phyloP scores from a whole-genome alignment of 768 basidiomycete species.

The Podaxis sp. region DNA sequence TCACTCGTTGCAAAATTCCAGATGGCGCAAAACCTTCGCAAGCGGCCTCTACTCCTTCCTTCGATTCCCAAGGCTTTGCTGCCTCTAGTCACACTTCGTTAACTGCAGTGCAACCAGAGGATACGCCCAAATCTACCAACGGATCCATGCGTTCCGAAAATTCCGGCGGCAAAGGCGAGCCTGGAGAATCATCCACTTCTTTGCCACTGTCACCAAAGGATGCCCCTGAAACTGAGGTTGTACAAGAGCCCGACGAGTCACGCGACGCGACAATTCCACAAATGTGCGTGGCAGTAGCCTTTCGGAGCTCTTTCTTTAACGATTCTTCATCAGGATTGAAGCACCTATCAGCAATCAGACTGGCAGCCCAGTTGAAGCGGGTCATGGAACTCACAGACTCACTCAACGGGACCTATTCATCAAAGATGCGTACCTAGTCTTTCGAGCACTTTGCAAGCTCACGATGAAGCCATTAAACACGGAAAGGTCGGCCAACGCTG shows the following conservation, averaged over 20 bases:
- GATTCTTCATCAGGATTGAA: slow-evolving; percentile 1
- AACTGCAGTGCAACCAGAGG: background rate
- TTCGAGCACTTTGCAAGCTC: slow-evolving; percentile 94
- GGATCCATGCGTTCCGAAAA: background rate
- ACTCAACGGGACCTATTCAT: slow-evolving; percentile 87
- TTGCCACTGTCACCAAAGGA: slow-evolving; percentile 1
- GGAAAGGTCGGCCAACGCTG: slow-evolving; percentile 66
- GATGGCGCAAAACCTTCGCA: slow-evolving; percentile 17
- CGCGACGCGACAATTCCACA: background rate
- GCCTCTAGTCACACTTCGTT: slow-evolving; percentile 6
- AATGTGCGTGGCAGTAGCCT: background rate
- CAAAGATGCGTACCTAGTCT: slow-evolving; percentile 98
- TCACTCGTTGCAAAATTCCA: slow-evolving; percentile 68
- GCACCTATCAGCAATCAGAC: background rate
- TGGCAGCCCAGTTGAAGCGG: slow-evolving; percentile 30
- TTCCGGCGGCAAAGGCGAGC: background rate
- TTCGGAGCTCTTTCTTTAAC: background rate
- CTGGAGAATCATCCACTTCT: slow-evolving; percentile 10
- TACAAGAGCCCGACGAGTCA: background rate
- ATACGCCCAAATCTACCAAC: background rate
- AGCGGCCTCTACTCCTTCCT: background rate
- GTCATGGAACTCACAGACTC: slow-evolving; percentile 42
- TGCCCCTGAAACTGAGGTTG: background rate
- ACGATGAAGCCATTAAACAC: slow-evolving; percentile 96
- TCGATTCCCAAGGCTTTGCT: background rate